These are phyloP conservation scores for Boletus insuetus DNA, from an alignment of 768 basidiomycete species.

Conservation along the genomic window DNA sequence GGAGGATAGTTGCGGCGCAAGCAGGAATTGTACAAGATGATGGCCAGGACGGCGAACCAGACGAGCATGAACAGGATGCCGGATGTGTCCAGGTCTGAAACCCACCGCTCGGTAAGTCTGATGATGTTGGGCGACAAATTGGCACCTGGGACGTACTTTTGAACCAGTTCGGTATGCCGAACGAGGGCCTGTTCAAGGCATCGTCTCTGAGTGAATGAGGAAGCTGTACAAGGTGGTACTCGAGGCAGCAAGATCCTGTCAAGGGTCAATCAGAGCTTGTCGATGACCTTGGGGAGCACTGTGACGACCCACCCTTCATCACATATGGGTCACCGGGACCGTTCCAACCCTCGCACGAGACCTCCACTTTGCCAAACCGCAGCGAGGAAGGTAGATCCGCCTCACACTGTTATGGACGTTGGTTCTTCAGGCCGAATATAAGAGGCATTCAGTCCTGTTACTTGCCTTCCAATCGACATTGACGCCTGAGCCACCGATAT, in stretches of 20 bases:
- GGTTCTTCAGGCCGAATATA: conserved; percentile 7
- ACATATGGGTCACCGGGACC: conserved; percentile 80
- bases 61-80: conserved; percentile 52
- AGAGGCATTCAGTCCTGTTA: conserved; percentile 6
- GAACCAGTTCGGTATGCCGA: conserved; percentile 18
- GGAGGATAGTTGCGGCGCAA: conserved; percentile 32
- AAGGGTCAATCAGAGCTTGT: not conserved
- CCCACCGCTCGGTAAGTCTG: not conserved
- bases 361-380: conserved; percentile 80
- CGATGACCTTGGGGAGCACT: not conserved
- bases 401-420: conserved; percentile 60
- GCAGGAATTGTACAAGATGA: conserved; percentile 63
- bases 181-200: conserved; percentile 3
- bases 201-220: conserved; percentile 38
- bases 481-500: conserved; percentile 70
- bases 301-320: conserved; percentile 61
- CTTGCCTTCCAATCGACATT: conserved; percentile 91
- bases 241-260: conserved; percentile 81
- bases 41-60: conserved; percentile 51
- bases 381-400: conserved; percentile 83
- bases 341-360: conserved; percentile 91
- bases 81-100: conserved; percentile 45
- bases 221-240: conserved; percentile 77
- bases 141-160: conserved; percentile 13
- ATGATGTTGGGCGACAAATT: not conserved